Base-by-base conservation (phyloP, 1,284 basidiomycete species). In the Rhodofomes roseus region DNA sequence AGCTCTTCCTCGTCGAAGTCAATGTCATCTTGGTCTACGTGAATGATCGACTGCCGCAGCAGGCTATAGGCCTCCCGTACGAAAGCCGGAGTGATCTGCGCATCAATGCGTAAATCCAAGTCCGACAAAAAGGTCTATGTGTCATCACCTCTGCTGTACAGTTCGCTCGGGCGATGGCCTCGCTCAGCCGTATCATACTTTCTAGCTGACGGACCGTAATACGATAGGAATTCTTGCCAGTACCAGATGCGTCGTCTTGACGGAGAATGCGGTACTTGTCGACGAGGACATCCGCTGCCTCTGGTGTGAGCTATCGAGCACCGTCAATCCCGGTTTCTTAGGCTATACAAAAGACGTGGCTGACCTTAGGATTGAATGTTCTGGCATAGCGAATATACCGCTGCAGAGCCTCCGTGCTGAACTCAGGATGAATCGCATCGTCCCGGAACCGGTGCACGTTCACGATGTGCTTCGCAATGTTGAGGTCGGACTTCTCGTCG, bases 1-100 rank as follows among this genome's bases (percentile, higher is more conserved):
- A 85, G 79, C 57, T 95, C 94, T 70, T 97, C 95, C 63, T 97
- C 95, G 70, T 98, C 96, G 70, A 99, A 93, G 71, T 96, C 94
- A 70, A 99, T 91, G 68, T 99, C 96, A 71, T 99, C 97, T 75
- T 98, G 95, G 73, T 99, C 97, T 64, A 99, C 96, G 70, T 99
- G 97, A 68, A 99, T 98, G 76, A 99, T 99, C 2, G 96, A 98
- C 74, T 98, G 95, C 39, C 93, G 87, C 22, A 99, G 80, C 14
- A 99, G 87, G 29, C 86, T 89, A 76, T 94, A 98, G 1, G 97
- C 96, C 76, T 99, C 97, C 31, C 93, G 86, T 18, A 99, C 97
- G 71, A 97, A 98, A 1, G 84, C 89, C 0, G 96, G 95, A 0
- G 85, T 91, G 65, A 98, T 97, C 89, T 94, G 66, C 4, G 44